phyloP scores from a whole-genome alignment of 75 land plant genomes.

The Sequoia sempervirens region DNA sequence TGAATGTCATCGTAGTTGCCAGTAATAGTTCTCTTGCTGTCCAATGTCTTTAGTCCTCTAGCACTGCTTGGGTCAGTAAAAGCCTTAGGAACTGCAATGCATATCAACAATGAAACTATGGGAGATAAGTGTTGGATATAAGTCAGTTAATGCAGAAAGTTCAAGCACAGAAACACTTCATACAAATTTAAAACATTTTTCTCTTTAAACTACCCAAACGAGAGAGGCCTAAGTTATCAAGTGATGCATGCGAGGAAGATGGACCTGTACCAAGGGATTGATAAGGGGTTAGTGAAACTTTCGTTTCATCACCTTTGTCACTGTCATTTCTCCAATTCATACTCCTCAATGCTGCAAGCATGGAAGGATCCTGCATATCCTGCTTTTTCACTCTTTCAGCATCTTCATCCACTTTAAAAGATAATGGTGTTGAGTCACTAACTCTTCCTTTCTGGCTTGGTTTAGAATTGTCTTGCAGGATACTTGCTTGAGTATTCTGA shows the following conservation, averaged over 20 bases:
- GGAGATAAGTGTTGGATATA: not conserved
- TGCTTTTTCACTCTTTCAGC: constrained; percentile 59
- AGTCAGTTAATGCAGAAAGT: not conserved
- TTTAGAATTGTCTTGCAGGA: not conserved
- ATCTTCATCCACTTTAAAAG: constrained; percentile 18
- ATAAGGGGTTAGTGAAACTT: constrained; percentile 6
- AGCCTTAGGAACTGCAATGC: constrained; percentile 5
- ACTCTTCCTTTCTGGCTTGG: constrained; percentile 6
- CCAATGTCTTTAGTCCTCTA: constrained; percentile 4
- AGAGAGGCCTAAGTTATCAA: not conserved
- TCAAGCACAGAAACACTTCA: not conserved
- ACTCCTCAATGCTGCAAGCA: constrained; percentile 48
- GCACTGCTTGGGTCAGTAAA: not conserved
- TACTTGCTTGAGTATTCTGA: not conserved
- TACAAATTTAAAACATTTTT: not conserved
- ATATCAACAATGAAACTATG: not conserved
- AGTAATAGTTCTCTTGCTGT: not conserved
- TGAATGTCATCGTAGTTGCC: not conserved
- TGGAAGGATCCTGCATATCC: constrained; percentile 74
- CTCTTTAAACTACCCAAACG: not conserved
- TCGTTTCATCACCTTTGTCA: constrained; percentile 5
- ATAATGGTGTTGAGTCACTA: not conserved
- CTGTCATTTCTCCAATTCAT: constrained; percentile 55
- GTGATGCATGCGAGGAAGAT: not conserved
- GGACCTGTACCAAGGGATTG: not conserved